Conservation (phyloP, 495 filamentous ascomycete species). For the Tirmania nivea region DNA sequence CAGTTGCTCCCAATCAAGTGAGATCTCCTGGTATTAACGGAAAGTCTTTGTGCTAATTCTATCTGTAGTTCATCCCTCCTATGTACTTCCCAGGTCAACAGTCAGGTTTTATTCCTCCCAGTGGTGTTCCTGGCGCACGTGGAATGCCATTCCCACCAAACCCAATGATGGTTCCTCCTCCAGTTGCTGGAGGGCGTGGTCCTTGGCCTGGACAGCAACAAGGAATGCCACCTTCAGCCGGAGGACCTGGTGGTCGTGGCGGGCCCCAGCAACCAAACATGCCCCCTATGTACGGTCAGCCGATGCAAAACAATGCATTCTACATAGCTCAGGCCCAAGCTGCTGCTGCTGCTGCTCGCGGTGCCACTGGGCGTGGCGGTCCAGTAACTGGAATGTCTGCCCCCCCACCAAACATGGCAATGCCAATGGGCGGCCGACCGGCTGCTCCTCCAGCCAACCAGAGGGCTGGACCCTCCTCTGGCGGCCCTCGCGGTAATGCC, state of each 20-base stretch:
- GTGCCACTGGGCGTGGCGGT: constrained; percentile 13
- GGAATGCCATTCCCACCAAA: constrained; percentile 69
- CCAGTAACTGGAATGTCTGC: constrained; percentile 3
- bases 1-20: constrained; percentile 70
- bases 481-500: constrained; percentile 11
- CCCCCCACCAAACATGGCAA: background rate
- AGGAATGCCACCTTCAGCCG: constrained; percentile 21
- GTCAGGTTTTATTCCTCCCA: constrained; percentile 39
- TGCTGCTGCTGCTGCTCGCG: constrained; percentile 9
- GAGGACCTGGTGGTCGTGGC: constrained; percentile 35
- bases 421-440: background rate
- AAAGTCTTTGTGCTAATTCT: constrained; percentile 26
- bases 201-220: constrained; percentile 15
- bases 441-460: background rate
- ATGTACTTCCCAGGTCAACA: constrained; percentile 79
- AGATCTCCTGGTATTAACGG: constrained; percentile 29
- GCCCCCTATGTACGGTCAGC: constrained; percentile 23
- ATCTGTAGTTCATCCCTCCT: background rate
- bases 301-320: constrained; percentile 22
- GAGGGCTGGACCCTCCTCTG: constrained; percentile 27
- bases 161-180: constrained; percentile 63
- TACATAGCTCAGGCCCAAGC: constrained; percentile 6
- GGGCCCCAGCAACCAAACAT: constrained; percentile 25
- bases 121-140: constrained; percentile 40
- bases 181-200: constrained; percentile 26